Conservation (phyloP, 371 early-diverging fungal species). For the Rhizopus stolonifer region DNA sequence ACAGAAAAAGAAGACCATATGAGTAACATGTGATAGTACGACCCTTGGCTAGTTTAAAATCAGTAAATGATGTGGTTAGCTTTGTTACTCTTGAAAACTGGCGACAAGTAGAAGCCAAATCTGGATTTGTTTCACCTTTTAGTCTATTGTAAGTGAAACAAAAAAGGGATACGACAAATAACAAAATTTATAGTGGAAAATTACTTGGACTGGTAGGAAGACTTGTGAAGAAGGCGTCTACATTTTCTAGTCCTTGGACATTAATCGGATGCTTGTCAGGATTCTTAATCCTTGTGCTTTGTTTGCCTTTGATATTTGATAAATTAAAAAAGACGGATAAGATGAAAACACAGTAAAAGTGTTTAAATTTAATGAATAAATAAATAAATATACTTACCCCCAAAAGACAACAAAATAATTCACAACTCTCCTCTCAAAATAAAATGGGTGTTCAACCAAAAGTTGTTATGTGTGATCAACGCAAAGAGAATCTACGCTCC, state of each 20-base stretch:
- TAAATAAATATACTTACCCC: not conserved
- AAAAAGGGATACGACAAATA: not conserved
- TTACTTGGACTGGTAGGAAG: slow-evolving; percentile 30
- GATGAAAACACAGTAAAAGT: slow-evolving; percentile 2
- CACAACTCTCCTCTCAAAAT: not conserved
- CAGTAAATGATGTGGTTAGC: slow-evolving; percentile 23
- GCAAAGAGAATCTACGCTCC: not conserved
- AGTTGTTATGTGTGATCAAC: not conserved
- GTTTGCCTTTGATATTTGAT: slow-evolving; percentile 15
- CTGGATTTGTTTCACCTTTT: slow-evolving; percentile 37
- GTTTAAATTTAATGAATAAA: slow-evolving; percentile 12
- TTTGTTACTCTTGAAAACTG: slow-evolving; percentile 33
- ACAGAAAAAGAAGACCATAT: not conserved
- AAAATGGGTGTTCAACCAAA: not conserved
- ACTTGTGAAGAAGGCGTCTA: slow-evolving; percentile 32
- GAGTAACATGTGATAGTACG: slow-evolving; percentile 11
- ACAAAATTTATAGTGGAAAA: slow-evolving; percentile 24
- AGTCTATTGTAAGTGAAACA: slow-evolving; percentile 39
- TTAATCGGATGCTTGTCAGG: slow-evolving; percentile 26
- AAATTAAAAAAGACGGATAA: slow-evolving; percentile 1
- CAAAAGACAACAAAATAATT: not conserved
- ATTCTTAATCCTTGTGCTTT: slow-evolving; percentile 20
- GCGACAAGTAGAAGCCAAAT: slow-evolving; percentile 30
- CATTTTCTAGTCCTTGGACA: slow-evolving; percentile 30
- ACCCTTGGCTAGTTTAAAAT: slow-evolving; percentile 6